phyloP scores from a whole-genome alignment of 2,329 filamentous ascomycete species.

The Claviceps africana region DNA sequence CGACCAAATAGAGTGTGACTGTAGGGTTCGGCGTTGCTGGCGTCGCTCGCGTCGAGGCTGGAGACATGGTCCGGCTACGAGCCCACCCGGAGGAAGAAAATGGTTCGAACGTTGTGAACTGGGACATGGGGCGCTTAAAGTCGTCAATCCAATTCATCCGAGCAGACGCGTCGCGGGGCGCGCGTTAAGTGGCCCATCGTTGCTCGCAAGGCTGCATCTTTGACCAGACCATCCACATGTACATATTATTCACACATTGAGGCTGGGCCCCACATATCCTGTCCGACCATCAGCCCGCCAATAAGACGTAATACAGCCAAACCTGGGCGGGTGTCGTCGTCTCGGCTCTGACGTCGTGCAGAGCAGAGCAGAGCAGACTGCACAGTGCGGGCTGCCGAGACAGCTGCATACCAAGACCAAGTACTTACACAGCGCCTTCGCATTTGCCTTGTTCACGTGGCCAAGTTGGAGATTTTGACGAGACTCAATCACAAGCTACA shows the following conservation, averaged over 20 bases:
- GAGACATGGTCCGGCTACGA: neutral
- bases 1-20: neutral
- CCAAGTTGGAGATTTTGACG: neutral
- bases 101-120: neutral
- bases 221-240: too few species aligned
- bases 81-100: neutral
- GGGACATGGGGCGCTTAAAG: neutral
- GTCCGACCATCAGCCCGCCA: neutral
- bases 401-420: neutral
- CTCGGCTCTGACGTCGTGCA: neutral
- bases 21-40: neutral
- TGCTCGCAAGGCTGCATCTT: too few species aligned
- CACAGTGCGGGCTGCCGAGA: neutral
- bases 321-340: neutral
- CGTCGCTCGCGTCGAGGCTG: neutral
- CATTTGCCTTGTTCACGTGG: neutral
- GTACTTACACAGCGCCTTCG: too few species aligned
- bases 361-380: neutral
- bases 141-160: neutral
- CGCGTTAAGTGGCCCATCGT: neutral
- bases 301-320: neutral
- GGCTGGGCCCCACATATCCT: neutral
- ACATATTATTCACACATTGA: too few species aligned
- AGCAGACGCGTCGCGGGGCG: conserved; percentile 7
- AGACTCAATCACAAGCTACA: neutral